Conservation (phyloP, 2,329 filamentous ascomycete species). For the Lomentospora prolificans region DNA sequence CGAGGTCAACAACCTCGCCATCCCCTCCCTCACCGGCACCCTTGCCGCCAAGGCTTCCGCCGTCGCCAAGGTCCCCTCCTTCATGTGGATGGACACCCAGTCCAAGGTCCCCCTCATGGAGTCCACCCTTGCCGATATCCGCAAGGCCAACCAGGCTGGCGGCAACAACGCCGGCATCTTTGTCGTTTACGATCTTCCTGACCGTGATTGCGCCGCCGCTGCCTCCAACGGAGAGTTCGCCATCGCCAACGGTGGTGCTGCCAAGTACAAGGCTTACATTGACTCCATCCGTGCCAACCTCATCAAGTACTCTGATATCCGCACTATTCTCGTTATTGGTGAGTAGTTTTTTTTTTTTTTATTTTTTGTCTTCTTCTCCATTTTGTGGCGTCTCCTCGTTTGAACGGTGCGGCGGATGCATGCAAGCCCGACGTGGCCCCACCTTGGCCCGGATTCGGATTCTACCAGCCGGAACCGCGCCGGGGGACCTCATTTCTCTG, state of each 20-base stretch:
- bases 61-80: conserved; percentile 42
- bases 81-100: conserved; percentile 44
- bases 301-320: conserved; percentile 31
- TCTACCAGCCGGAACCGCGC: no score
- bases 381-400: neutral
- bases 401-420: no score
- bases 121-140: conserved; percentile 33
- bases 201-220: conserved; percentile 46
- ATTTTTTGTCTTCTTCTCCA: conserved; percentile 15
- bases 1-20: conserved; percentile 43
- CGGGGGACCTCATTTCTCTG: neutral
- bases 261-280: conserved; percentile 47
- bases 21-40: conserved; percentile 51
- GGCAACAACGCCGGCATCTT: conserved; percentile 36
- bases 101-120: conserved; percentile 37
- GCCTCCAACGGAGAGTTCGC: conserved; percentile 48
- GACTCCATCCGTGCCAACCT: conserved; percentile 33
- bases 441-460: no score
- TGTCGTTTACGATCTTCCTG: conserved; percentile 48
- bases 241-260: conserved; percentile 36
- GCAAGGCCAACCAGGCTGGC: conserved; percentile 24
- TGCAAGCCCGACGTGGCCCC: no score
- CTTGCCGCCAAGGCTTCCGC: conserved; percentile 41
- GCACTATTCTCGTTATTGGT: conserved; percentile 34
- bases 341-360: conserved; percentile 9